phyloP scores from a whole-genome alignment of 495 filamentous ascomycete species.

The Aspergillus taichungensis region DNA sequence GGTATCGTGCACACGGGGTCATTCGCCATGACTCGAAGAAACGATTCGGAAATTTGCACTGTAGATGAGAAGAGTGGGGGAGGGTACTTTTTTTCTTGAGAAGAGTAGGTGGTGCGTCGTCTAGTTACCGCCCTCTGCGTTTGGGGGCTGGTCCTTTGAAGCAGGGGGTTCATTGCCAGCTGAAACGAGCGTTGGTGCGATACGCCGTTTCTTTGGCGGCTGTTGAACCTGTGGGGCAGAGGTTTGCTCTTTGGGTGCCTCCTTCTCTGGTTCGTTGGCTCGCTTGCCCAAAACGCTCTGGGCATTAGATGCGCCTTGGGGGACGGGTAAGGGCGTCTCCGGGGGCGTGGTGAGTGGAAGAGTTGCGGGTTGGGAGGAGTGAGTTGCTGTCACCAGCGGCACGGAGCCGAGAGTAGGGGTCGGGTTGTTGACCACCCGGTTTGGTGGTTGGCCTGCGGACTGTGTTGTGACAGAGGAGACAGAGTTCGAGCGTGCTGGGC shows the following conservation, averaged over 20 bases:
- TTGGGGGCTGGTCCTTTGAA: constrained; percentile 12
- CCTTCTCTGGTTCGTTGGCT: constrained; percentile 48
- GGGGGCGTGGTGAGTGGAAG: constrained; percentile 69
- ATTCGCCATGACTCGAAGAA: background rate
- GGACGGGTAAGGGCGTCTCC: constrained; percentile 55
- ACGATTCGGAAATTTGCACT: too few relatives aligned
- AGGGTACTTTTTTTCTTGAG: too few relatives aligned
- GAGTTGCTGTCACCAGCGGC: constrained; percentile 61
- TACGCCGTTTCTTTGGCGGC: constrained; percentile 63
- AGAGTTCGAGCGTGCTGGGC: constrained; percentile 76
- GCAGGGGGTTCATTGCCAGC: constrained; percentile 13
- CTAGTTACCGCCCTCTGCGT: constrained; percentile 9
- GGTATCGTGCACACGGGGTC: background rate
- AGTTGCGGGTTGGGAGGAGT: constrained; percentile 46
- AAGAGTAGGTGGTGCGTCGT: too few relatives aligned
- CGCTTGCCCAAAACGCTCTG: constrained; percentile 50
- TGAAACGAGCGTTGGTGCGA: constrained; percentile 65
- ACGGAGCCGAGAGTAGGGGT: constrained; percentile 65
- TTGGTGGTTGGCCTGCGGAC: constrained; percentile 28
- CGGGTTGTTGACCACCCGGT: constrained; percentile 59
- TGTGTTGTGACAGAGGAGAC: constrained; percentile 71
- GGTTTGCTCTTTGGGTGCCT: constrained; percentile 47
- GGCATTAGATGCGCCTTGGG: constrained; percentile 33
- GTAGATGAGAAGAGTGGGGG: too few relatives aligned
- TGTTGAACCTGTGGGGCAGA: constrained; percentile 26